phyloP scores from a whole-genome alignment of 306 rosid species.

The Lablab purpureus region DNA sequence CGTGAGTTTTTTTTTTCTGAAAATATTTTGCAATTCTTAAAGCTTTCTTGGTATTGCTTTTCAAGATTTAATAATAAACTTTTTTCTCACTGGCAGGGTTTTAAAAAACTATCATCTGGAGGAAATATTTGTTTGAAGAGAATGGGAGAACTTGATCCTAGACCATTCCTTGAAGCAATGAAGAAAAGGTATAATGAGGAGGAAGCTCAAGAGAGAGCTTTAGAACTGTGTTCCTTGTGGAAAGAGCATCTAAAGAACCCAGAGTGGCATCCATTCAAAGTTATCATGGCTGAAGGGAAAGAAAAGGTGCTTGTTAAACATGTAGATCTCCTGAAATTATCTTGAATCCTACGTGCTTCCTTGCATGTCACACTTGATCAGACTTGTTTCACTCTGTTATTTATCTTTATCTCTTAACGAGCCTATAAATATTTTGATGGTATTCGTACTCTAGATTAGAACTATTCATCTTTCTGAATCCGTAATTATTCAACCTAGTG shows the following conservation, averaged over 20 bases:
- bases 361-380: constrained; percentile 25
- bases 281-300: constrained; percentile 54
- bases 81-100: constrained; percentile 54
- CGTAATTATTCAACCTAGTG: neutral
- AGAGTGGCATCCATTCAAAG: constrained; percentile 90
- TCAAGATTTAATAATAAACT: constrained; percentile 3
- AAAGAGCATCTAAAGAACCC: constrained; percentile 89
- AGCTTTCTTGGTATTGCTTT: constrained; percentile 20
- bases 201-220: constrained; percentile 78
- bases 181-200: constrained; percentile 75
- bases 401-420: constrained; percentile 24
- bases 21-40: constrained; percentile 6
- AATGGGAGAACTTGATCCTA: constrained; percentile 90
- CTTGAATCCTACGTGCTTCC: constrained; percentile 7
- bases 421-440: constrained; percentile 10
- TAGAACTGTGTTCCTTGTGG: constrained; percentile 88
- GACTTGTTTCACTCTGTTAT: constrained; percentile 39
- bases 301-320: constrained; percentile 51
- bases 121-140: constrained; percentile 71
- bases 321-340: constrained; percentile 19
- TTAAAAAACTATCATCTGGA: constrained; percentile 61
- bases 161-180: constrained; percentile 79
- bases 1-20: neutral
- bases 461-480: neutral
- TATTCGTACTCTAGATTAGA: neutral